Conservation (phyloP, 148 eudicot genomes). For the Limonium bicolor region DNA sequence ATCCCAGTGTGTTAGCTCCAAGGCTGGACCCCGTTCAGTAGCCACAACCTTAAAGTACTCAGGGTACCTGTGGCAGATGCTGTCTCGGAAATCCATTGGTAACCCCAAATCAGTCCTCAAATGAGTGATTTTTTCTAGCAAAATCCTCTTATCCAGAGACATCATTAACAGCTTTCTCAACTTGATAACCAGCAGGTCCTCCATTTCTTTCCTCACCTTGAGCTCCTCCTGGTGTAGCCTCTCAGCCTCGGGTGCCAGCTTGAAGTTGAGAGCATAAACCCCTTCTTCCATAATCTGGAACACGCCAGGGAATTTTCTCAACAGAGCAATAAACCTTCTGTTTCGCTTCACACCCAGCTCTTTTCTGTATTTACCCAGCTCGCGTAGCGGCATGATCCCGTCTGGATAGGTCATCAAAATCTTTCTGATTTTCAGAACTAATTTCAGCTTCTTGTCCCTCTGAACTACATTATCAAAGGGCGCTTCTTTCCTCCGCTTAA, state of each 20-base stretch:
- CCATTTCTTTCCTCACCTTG: slow-evolving; percentile 85
- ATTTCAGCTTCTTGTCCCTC: slow-evolving; percentile 86
- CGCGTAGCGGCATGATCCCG: slow-evolving; percentile 60
- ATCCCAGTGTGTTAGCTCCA: slow-evolving; percentile 97
- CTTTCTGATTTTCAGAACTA: slow-evolving; percentile 70
- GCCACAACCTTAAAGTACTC: slow-evolving; percentile 73
- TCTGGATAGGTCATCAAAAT: slow-evolving; percentile 62
- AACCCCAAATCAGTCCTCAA: slow-evolving; percentile 86
- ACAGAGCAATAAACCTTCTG: slow-evolving; percentile 59
- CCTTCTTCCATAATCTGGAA: slow-evolving; percentile 94
- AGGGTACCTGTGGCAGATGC: slow-evolving; percentile 83
- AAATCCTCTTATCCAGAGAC: slow-evolving; percentile 75
- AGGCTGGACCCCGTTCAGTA: slow-evolving; percentile 67
- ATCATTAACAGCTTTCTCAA: slow-evolving; percentile 89
- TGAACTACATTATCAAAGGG: slow-evolving; percentile 91
- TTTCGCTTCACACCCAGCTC: slow-evolving; percentile 50
- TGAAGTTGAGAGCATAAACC: slow-evolving; percentile 59
- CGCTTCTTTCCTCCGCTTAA: slow-evolving; percentile 83
- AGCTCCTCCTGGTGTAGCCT: slow-evolving; percentile 81
- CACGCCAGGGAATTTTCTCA: slow-evolving; percentile 79
- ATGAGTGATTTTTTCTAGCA: slow-evolving; percentile 75
- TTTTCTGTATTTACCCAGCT: slow-evolving; percentile 65
- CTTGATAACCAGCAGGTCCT: slow-evolving; percentile 60
- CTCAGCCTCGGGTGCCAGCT: slow-evolving; percentile 89
- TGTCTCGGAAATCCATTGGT: slow-evolving; percentile 76